Evolutionary conservation across 306 rosid genomes (phyloP), one percentile per base, ranked within the genome.

Genomic region (Cicer cuneatum): DNA sequence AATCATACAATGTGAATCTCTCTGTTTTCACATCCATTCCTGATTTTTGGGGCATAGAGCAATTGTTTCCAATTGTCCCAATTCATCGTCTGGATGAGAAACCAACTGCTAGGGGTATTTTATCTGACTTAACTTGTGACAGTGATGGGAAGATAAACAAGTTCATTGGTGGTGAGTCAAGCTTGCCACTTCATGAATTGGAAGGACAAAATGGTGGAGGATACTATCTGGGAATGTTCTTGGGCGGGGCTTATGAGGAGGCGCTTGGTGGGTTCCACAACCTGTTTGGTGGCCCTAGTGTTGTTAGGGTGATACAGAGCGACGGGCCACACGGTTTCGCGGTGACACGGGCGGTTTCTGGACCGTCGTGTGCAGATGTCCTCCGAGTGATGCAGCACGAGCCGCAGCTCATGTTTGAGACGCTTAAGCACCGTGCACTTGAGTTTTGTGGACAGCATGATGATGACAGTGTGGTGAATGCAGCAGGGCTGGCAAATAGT

Each of bases 171-270:
- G 93, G 98, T 0, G 97, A 86, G 74, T 72, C 93, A 0, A 92
- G 96, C 81, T 49, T 95, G 93, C 89, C 93, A 4, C 89, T 95
- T 2, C 99, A 95, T 58, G 99, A 92, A 38, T 2, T 90, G 78
- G 90, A 78, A 56, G 98, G 59, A 2, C 48, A 53, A 1, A 15
- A 24, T 7, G 37, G 85, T 6, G 82, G 83, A 0, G 71, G 81
- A 69, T 94, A 95, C 88, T 95, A 87, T 73, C 71, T 95, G 72
- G 99, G 98, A 78, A 95, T 95, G 99, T 95, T 95, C 85, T 83
- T 95, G 85, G 99, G 98, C 5, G 99, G 99, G 87, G 98, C 99
- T 67, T 95, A 95, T 58, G 89, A 95, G 98, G 99, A 95, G 92
- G 98, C 99, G 16, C 96, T 95, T 21, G 99, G 99, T 4, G 99